Base-by-base conservation (phyloP, 306 rosid species). In the Casuarina cunninghamiana region DNA sequence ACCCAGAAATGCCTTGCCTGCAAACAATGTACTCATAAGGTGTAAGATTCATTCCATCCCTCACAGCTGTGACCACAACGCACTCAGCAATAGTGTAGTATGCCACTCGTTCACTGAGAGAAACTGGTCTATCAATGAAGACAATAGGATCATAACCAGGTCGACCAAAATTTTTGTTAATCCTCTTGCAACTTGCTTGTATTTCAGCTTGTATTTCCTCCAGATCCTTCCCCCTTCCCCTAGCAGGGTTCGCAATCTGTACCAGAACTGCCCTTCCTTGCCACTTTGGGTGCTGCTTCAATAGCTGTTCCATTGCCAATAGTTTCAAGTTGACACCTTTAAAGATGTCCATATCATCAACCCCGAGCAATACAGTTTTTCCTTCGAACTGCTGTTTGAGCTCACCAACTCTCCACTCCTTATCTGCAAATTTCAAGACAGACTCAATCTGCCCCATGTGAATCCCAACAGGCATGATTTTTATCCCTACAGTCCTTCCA, bases 371-470 rank as follows among this genome's bases (percentile, higher is more conserved):
- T 48, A 88, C 83, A 32, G 86, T 83, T 75, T 85, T 86, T 43
- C 90, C 88, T 71, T 81, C 86, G 74, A 85, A 88, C 73, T 81
- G 84, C 71, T 78, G 87, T 58, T 67, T 85, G 11, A 88, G 89
- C 74, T 88, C 91, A 74, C 54, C 80, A 39, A 81, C 82, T 26
- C 91, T 81, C 91, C 91, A 83, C 61, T 88, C 91, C 71, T 88
- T 85, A 77, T 88, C 91, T 2, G 91, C 81, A 7, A 75, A 86
- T 70, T 63, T 79, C 73, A 90, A 65, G 37, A 86, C 90, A 16
- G 88, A 87, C 70, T 84, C 86, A 53, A 88, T 86, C 84, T 88
- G 91, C 39, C 87, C 91, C 94, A 90, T 90, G 74, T 90, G 94
- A 80, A 90, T 86, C 55, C 94, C 94, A 41, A 83, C 94, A 6